Conservation (phyloP, 169 alveolate genomes). For the Cystoisospora suis region DNA sequence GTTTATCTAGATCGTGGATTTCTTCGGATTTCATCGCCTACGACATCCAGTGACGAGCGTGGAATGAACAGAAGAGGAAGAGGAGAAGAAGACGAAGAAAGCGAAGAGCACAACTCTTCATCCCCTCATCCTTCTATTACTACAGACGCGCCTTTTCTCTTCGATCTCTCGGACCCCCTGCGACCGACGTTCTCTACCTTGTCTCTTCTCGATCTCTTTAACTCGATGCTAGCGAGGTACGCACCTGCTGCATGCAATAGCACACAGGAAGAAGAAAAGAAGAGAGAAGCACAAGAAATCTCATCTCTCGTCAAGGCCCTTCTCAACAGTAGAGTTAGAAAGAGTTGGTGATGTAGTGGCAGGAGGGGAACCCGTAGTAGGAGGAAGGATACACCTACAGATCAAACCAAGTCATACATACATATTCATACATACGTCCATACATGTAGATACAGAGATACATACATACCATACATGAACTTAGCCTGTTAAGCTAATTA, state of each 20-base stretch:
- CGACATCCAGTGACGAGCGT: not conserved
- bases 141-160: conserved; percentile 41
- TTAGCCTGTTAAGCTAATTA: too few species aligned
- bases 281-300: too few species aligned
- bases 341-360: too few species aligned
- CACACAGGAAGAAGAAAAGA: too few species aligned
- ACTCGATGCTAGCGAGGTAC: conserved; percentile 29
- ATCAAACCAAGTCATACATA: too few species aligned
- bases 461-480: too few species aligned
- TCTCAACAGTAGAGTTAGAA: too few species aligned
- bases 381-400: too few species aligned
- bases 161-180: conserved; percentile 36
- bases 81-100: not conserved
- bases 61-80: not conserved
- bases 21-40: not conserved
- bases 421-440: not conserved
- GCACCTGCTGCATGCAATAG: too few species aligned
- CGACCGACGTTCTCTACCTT: conserved; percentile 29
- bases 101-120: not conserved
- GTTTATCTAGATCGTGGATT: conserved; percentile 47
- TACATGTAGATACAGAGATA: not conserved
- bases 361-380: too few species aligned
- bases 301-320: too few species aligned
- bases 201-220: conserved; percentile 45
- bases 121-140: conserved; percentile 1